These are phyloP conservation scores for Cytospora mali DNA, from an alignment of 2,329 filamentous ascomycete species.

Conservation along the genomic window DNA sequence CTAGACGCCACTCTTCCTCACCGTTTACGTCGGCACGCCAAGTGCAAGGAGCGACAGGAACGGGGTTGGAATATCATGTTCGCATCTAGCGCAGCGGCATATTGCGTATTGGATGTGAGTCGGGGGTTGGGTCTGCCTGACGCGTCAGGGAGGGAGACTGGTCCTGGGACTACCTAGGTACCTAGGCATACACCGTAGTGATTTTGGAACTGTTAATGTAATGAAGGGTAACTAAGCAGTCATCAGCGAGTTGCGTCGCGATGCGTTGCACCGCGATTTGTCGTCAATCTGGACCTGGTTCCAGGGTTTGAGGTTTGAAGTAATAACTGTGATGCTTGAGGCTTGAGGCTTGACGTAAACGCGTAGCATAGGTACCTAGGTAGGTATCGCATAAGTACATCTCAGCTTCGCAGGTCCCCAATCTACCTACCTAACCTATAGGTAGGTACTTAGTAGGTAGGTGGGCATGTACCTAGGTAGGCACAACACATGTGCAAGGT, in stretches of 20 bases:
- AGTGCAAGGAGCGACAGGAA: background rate
- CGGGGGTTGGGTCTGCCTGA: background rate
- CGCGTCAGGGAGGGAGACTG: background rate
- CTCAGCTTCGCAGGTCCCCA: too few species aligned
- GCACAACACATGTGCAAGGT: too few species aligned
- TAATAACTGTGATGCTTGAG: too few species aligned
- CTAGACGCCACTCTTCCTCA: background rate
- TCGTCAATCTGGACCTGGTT: background rate
- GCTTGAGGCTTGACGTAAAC: too few species aligned
- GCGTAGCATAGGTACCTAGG: too few species aligned
- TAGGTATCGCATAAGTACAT: background rate
- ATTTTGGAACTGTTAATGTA: too few species aligned
- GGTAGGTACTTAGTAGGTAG: background rate
- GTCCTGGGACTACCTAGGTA: too few species aligned
- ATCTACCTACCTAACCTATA: too few species aligned
- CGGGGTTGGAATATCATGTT: background rate
- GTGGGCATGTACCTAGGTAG: background rate
- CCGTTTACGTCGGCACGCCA: background rate
- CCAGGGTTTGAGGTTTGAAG: too few species aligned
- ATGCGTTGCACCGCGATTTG: background rate
- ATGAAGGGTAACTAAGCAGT: too few species aligned
- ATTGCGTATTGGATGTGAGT: background rate
- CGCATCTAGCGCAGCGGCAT: conserved; percentile 1
- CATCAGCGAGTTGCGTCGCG: background rate
- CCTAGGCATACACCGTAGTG: too few species aligned